Conservation (phyloP, 176 grass and related monocot species). For the Areca catechu region DNA sequence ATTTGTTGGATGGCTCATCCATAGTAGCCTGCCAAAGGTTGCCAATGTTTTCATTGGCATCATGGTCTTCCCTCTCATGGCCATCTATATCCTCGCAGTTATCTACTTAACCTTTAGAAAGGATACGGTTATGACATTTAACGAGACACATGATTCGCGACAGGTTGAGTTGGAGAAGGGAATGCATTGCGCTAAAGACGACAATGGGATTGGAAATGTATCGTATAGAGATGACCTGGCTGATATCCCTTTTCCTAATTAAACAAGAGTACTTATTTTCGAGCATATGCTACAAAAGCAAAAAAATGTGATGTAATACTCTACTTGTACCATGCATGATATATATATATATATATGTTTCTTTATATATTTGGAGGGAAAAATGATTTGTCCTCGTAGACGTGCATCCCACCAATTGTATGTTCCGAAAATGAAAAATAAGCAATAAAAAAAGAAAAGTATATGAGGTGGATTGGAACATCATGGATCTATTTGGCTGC, state of each 20-base stretch:
- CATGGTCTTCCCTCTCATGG: slow-evolving; percentile 53
- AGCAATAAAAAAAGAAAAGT: too few relatives aligned
- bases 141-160: slow-evolving; percentile 20
- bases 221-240: slow-evolving; percentile 61
- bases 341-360: too few relatives aligned
- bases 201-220: slow-evolving; percentile 15
- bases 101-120: slow-evolving; percentile 61
- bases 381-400: too few relatives aligned
- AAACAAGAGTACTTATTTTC: background rate
- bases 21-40: slow-evolving; percentile 41
- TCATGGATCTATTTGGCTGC: too few relatives aligned
- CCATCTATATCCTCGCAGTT: slow-evolving; percentile 35
- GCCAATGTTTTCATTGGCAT: slow-evolving; percentile 36
- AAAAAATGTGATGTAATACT: too few relatives aligned
- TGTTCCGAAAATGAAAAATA: too few relatives aligned
- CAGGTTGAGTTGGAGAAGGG: slow-evolving; percentile 42
- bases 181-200: background rate
- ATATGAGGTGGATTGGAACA: too few relatives aligned
- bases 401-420: too few relatives aligned
- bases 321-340: too few relatives aligned
- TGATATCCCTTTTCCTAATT: slow-evolving; percentile 50
- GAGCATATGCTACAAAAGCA: too few relatives aligned
- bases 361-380: too few relatives aligned
- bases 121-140: slow-evolving; percentile 46
- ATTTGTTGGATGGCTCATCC: slow-evolving; percentile 46